phyloP scores from a whole-genome alignment of 2,329 filamentous ascomycete genomes.

The Aureobasidium melanogenum region DNA sequence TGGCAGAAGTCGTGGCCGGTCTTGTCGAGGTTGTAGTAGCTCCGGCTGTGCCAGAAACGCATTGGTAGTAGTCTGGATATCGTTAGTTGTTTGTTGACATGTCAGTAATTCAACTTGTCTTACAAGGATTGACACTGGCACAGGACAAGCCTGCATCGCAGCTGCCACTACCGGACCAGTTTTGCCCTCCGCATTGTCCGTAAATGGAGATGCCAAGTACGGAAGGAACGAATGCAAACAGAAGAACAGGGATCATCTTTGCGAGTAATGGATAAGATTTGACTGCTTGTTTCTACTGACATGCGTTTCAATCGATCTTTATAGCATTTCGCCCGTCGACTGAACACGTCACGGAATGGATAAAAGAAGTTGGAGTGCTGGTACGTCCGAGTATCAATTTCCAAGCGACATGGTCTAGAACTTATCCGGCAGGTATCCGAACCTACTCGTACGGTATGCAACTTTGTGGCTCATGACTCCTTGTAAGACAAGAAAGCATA shows the following conservation, averaged over 20 bases:
- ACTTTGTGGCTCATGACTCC: neutral
- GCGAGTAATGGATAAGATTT: neutral
- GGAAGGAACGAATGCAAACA: slow-evolving; percentile 14
- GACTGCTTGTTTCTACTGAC: neutral
- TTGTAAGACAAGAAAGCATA: neutral
- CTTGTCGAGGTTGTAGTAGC: slow-evolving; percentile 20
- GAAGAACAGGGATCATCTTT: neutral
- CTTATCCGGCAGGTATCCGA: neutral
- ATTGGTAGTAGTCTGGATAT: slow-evolving; percentile 20
- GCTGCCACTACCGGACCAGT: slow-evolving; percentile 15
- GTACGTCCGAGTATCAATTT: neutral
- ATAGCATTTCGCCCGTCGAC: neutral
- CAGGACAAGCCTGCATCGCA: slow-evolving; percentile 18
- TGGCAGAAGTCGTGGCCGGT: slow-evolving; percentile 13
- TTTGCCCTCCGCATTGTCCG: slow-evolving; percentile 15
- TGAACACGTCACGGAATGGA: neutral
- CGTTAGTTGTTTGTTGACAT: neutral
- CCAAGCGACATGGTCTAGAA: slow-evolving; percentile 3
- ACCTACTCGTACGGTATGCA: neutral
- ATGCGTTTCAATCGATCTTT: neutral
- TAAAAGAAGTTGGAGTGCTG: neutral
- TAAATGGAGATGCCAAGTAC: slow-evolving; percentile 14
- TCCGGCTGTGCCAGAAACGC: slow-evolving; percentile 17
- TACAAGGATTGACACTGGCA: slow-evolving; percentile 17
- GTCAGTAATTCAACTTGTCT: neutral